Conservation (phyloP, 139 green algal genomes). For the Chlorella vulgaris region DNA sequence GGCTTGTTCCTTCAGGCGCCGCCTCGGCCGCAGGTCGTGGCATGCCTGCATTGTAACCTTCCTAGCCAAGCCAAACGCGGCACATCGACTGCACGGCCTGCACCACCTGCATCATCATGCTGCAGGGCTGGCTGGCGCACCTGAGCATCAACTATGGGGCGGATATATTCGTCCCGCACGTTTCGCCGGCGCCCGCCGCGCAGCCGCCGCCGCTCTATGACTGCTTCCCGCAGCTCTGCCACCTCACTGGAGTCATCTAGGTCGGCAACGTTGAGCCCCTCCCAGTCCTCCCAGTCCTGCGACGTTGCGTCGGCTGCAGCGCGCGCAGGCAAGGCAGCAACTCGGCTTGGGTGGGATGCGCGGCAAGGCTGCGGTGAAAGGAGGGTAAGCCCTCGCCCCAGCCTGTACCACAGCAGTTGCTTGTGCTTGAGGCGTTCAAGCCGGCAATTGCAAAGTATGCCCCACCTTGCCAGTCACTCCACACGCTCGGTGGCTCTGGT, state of each 20-base stretch:
- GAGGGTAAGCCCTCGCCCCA: too few species aligned
- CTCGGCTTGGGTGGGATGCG: neutral
- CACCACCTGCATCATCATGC: too few species aligned
- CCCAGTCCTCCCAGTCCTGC: slow-evolving; percentile 58
- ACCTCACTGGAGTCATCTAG: slow-evolving; percentile 43
- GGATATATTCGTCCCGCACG: slow-evolving; percentile 58
- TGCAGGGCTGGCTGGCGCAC: too few species aligned
- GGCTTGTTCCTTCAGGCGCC: too few species aligned
- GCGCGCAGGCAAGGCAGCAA: too few species aligned
- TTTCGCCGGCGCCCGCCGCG: slow-evolving; percentile 34
- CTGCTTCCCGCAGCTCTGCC: slow-evolving; percentile 38
- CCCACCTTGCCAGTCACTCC: slow-evolving; percentile 30
- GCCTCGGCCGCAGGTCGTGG: too few species aligned
- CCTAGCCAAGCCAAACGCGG: too few species aligned
- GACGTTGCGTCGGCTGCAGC: slow-evolving; percentile 22
- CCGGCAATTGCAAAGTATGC: too few species aligned
- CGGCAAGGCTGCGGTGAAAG: neutral
- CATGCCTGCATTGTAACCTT: too few species aligned
- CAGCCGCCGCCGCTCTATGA: slow-evolving; percentile 45
- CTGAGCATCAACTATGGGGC: slow-evolving; percentile 58
- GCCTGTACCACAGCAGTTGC: too few species aligned
- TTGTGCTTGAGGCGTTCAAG: too few species aligned
- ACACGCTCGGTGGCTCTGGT: slow-evolving; percentile 10
- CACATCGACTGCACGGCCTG: too few species aligned
- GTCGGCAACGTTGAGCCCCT: slow-evolving; percentile 38